These are phyloP conservation scores for Nakaseomyces nivariensis DNA, from an alignment of 1,139 yeast genomes.

Conservation along the genomic window DNA sequence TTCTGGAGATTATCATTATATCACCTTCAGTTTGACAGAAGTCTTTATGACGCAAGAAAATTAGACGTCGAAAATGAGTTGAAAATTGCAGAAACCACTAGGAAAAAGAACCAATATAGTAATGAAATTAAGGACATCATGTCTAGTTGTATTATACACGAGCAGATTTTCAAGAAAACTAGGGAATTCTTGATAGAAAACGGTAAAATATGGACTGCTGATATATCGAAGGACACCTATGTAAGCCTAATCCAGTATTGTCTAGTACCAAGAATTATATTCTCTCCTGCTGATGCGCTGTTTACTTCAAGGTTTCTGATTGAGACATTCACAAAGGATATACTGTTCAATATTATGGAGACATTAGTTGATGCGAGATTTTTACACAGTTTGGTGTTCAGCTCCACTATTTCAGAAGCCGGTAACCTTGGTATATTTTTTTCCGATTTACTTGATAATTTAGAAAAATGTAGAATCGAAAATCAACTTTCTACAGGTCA, in stretches of 20 bases:
- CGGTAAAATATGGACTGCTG: conserved; percentile 20
- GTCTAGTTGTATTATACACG: conserved; percentile 28
- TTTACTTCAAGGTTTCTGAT: conserved; percentile 56
- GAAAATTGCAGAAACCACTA: conserved; percentile 11
- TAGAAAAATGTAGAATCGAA: conserved; percentile 27
- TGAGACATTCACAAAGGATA: conserved; percentile 36
- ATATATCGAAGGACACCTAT: conserved; percentile 17
- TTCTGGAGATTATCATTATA: conserved; percentile 76
- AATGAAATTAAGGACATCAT: conserved; percentile 22
- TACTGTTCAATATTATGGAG: conserved; percentile 37
- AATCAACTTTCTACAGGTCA: conserved; percentile 25
- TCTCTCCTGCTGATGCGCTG: conserved; percentile 80
- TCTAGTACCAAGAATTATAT: conserved; percentile 64
- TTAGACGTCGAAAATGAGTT: conserved; percentile 33
- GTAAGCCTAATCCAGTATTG: conserved; percentile 50
- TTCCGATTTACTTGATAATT: conserved; percentile 42
- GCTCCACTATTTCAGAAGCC: conserved; percentile 68
- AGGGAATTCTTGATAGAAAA: conserved; percentile 27
- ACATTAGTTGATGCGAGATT: conserved; percentile 42
- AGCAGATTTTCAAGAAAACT: conserved; percentile 26
- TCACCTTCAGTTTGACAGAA: conserved; percentile 52
- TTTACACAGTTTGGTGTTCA: conserved; percentile 51
- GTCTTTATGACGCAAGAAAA: conserved; percentile 43
- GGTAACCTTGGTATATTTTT: conserved; percentile 76
- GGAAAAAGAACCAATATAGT: conserved; percentile 14